phyloP scores from a whole-genome alignment of 2,329 filamentous ascomycete genomes.

The Alternaria dauci region DNA sequence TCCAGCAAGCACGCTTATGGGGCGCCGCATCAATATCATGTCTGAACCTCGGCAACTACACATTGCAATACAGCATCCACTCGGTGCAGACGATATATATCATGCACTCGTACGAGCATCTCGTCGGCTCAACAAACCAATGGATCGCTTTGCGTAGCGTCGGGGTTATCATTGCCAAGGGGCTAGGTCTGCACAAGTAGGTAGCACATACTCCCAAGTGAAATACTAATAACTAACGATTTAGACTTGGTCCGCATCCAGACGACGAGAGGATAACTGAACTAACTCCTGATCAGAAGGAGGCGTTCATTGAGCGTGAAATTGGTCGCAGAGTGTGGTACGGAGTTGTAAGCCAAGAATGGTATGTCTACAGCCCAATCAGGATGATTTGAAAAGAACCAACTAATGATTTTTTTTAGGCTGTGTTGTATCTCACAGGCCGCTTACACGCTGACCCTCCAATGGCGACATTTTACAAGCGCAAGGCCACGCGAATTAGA shows the following conservation, averaged over 20 bases:
- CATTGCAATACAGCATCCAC: constrained; percentile 49
- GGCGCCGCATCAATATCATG: constrained; percentile 57
- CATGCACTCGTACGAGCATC: constrained; percentile 60
- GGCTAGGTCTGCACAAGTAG: constrained; percentile 55
- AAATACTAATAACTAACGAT: background rate
- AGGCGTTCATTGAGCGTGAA: constrained; percentile 46
- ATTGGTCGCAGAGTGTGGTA: constrained; percentile 53
- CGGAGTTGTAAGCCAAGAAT: constrained; percentile 54
- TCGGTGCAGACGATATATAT: constrained; percentile 58
- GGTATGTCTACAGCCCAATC: constrained; percentile 26
- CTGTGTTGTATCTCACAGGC: constrained; percentile 54
- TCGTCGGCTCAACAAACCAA: constrained; percentile 59
- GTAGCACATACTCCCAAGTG: background rate
- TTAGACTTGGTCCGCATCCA: constrained; percentile 36
- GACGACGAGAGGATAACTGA: constrained; percentile 32
- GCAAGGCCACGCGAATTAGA: constrained; percentile 48
- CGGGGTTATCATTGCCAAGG: constrained; percentile 58
- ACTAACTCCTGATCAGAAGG: constrained; percentile 32
- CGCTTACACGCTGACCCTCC: constrained; percentile 46
- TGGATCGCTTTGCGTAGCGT: constrained; percentile 57
- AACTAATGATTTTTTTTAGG: constrained; percentile 4
- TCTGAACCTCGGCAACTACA: constrained; percentile 58
- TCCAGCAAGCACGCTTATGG: constrained; percentile 56
- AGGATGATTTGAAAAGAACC: background rate
- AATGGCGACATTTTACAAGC: constrained; percentile 49